Evolutionary conservation across 2,329 filamentous ascomycete genomes (phyloP), one percentile per base, ranked within the genome.

Genomic region (Fragosphaeria purpurea): DNA sequence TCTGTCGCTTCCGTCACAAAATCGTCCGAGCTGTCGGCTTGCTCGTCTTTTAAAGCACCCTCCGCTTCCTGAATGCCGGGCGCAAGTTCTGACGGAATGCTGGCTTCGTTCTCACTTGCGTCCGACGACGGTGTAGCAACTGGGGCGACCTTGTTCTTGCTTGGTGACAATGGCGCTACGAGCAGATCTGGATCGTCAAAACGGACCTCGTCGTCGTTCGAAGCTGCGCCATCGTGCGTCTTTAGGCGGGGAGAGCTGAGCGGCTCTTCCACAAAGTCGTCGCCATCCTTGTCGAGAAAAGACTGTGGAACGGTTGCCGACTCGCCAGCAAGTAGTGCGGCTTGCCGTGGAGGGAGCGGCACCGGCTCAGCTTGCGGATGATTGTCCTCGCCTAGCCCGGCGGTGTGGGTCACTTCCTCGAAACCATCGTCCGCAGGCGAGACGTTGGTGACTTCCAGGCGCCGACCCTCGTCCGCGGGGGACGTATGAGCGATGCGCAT

Each of bases 221-320:
- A 64, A 5, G 75, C 64, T 43, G 75, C 77, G 54, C 79, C 75
- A 35, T 77, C 77, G 45, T 78, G 76, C 13, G 85, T 72, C 13
- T 79, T 73, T 7, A 91, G 73, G 5, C 74, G 71, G 3, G 80
- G 79, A 4, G 85, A 86, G 57, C 79, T 85, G 13, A 88, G 71
- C 3, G 86, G 84, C 63, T 90, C 85, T 55, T 90, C 85, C 22
- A 89, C 83, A 61, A 90, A 86, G 52, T 88, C 83, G 47, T 85
- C 83, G 50, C 85, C 83, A 56, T 83, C 79, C 60, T 77, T 79
- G 58, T 80, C 71, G 51, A 75, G 61, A 52, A 74, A 72, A 2
- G 71, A 72, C 7, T 47, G 44, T 6, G 46, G 34, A 22, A 22
- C 22, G 22, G 22, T 2, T 22, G 22, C 22, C 22, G 22, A 22